phyloP scores from a whole-genome alignment of 2,329 filamentous ascomycete genomes.

The Alternaria sp. region DNA sequence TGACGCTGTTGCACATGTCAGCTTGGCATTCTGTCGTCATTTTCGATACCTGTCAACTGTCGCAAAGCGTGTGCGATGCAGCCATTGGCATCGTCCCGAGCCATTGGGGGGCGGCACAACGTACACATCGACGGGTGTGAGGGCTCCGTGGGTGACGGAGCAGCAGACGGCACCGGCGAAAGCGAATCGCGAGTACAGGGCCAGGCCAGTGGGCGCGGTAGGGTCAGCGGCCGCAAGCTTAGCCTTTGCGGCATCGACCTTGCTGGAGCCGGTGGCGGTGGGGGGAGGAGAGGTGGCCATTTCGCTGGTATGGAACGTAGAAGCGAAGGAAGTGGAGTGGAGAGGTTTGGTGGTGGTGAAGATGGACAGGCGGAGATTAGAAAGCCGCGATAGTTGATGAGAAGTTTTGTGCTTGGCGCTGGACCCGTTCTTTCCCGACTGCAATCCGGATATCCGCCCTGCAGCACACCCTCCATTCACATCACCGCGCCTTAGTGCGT shows the following conservation, averaged over 20 bases:
- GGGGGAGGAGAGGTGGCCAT: slow-evolving; percentile 51
- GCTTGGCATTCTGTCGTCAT: slow-evolving; percentile 31
- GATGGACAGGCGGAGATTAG: slow-evolving; percentile 29
- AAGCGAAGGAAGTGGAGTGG: slow-evolving; percentile 39
- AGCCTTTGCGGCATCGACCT: slow-evolving; percentile 61
- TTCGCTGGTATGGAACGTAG: slow-evolving; percentile 21
- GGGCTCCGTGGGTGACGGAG: slow-evolving; percentile 93
- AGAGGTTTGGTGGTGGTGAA: slow-evolving; percentile 23
- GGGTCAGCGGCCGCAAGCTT: slow-evolving; percentile 54
- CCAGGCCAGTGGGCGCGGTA: slow-evolving; percentile 66
- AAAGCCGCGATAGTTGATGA: slow-evolving; percentile 18
- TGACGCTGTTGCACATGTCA: slow-evolving; percentile 68
- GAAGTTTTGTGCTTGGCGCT: slow-evolving; percentile 27
- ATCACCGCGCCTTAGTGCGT: slow-evolving; percentile 15
- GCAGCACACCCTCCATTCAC: slow-evolving; percentile 20
- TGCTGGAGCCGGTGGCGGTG: slow-evolving; percentile 58
- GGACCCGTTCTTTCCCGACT: slow-evolving; percentile 21
- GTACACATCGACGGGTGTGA: slow-evolving; percentile 99
- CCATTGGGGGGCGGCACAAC: slow-evolving; percentile 52
- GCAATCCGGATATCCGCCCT: slow-evolving; percentile 18
- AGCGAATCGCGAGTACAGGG: slow-evolving; percentile 94
- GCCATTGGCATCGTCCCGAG: slow-evolving; percentile 35
- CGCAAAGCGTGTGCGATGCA: slow-evolving; percentile 18
- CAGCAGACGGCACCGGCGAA: slow-evolving; percentile 98
- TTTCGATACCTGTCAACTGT: slow-evolving; percentile 6